A percentile compares a stretch with the other conserved stretches of the same genome.
phyloP scores from a whole-genome alignment of 2,329 filamentous ascomycete genomes.

The Aspergillus ustus region DNA sequence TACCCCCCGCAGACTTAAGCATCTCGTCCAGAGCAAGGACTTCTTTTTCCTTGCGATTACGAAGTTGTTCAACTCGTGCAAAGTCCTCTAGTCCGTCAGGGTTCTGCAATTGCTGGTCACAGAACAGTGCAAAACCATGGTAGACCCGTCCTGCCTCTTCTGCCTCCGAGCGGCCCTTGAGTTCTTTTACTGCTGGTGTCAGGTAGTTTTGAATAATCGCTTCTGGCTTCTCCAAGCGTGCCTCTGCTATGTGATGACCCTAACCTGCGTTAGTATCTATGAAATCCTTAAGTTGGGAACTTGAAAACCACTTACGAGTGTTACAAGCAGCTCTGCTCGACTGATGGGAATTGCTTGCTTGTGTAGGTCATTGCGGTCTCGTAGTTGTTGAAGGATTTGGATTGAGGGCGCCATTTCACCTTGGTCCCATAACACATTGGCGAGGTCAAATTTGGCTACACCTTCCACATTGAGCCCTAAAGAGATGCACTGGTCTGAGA shows the following conservation, averaged over 20 bases:
- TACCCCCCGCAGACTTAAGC: constrained; percentile 53
- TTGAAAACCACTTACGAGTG: constrained; percentile 60
- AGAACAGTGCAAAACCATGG: constrained; percentile 93
- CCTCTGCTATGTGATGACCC: constrained; percentile 87
- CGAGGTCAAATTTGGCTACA: constrained; percentile 78
- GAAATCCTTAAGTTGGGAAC: neutral
- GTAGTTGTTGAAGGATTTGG: constrained; percentile 78
- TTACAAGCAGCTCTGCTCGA: constrained; percentile 79
- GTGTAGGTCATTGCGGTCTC: constrained; percentile 63
- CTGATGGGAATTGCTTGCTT: constrained; percentile 74
- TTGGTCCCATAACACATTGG: constrained; percentile 91
- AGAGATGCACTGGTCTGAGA: constrained; percentile 70
- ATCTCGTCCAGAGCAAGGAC: constrained; percentile 72
- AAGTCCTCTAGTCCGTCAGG: constrained; percentile 84
- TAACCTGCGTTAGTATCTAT: constrained; percentile 31
- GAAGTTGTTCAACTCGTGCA: constrained; percentile 76
- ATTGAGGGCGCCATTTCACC: constrained; percentile 90
- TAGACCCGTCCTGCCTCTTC: constrained; percentile 84
- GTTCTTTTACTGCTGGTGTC: constrained; percentile 78
- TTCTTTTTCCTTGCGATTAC: constrained; percentile 80
- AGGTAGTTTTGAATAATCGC: constrained; percentile 87
- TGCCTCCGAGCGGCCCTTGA: constrained; percentile 70
- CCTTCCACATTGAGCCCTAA: constrained; percentile 78
- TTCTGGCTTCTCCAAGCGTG: constrained; percentile 87
- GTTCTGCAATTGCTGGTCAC: constrained; percentile 90